Conservation (phyloP, 352 stramenopile species). For the Pythium apleroticum region DNA sequence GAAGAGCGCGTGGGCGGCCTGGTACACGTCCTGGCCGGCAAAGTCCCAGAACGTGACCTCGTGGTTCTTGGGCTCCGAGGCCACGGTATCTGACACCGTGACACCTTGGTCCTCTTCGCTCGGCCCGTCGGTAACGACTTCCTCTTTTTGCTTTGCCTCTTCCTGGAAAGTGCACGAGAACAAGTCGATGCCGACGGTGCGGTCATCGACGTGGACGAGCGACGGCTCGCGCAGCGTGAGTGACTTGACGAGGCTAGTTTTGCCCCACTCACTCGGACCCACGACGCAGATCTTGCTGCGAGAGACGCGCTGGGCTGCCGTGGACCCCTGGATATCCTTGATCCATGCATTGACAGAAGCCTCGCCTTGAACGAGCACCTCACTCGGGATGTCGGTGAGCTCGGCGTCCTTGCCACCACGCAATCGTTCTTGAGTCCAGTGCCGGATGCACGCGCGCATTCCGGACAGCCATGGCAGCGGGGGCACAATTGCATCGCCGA, state of each 20-base stretch:
- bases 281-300: too few relatives aligned
- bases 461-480: neutral
- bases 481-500: too few relatives aligned
- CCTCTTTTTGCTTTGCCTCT: too few relatives aligned
- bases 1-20: slow-evolving; percentile 8
- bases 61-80: too few relatives aligned
- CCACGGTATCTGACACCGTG: too few relatives aligned
- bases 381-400: neutral
- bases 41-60: too few relatives aligned
- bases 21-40: neutral
- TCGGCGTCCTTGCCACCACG: neutral
- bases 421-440: neutral
- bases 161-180: slow-evolving; percentile 27
- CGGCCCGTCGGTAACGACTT: too few relatives aligned
- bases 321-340: too few relatives aligned
- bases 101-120: too few relatives aligned
- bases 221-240: slow-evolving; percentile 11
- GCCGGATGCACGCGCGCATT: neutral
- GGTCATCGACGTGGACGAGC: slow-evolving; percentile 17
- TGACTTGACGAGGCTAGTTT: slow-evolving; percentile 33
- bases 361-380: neutral
- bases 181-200: slow-evolving; percentile 31
- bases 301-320: too few relatives aligned
- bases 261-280: slow-evolving; percentile 29
- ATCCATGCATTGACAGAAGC: too few relatives aligned